phyloP scores from a whole-genome alignment of 345 rosid genomes.

The Draba incana region DNA sequence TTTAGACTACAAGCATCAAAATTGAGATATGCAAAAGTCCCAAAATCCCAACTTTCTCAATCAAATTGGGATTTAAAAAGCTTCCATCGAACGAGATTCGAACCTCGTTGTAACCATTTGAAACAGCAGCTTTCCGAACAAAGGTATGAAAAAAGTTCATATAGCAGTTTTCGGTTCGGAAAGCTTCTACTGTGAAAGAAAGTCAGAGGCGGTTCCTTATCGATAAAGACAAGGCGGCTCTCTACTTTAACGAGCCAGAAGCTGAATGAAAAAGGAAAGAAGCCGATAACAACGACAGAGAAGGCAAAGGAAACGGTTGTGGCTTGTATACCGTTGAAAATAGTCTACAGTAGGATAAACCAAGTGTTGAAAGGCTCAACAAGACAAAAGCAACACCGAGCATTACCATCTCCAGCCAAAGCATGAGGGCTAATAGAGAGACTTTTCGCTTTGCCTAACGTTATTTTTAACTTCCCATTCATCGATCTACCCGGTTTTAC shows the following conservation, averaged over 20 bases:
- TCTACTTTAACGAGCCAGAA: constrained; percentile 77
- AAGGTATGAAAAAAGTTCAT: too few species aligned
- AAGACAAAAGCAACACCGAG: constrained; percentile 43
- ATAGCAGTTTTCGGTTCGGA: too few species aligned
- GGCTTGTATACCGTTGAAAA: constrained; percentile 81
- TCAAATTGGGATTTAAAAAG: too few species aligned
- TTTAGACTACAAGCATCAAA: too few species aligned
- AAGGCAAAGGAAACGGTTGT: constrained; percentile 68
- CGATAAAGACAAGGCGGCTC: constrained; percentile 75
- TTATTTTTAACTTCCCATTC: background rate
- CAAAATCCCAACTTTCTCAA: too few species aligned
- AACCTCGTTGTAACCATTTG: too few species aligned
- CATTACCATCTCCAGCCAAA: constrained; percentile 39
- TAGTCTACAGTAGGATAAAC: constrained; percentile 90
- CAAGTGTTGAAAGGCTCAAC: constrained; percentile 83
- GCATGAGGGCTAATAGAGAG: constrained; percentile 31
- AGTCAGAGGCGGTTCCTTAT: too few species aligned
- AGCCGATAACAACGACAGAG: constrained; percentile 50
- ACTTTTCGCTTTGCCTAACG: constrained; percentile 2
- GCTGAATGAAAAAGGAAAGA: constrained; percentile 44
- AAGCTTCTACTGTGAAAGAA: too few species aligned
- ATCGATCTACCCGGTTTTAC: background rate
- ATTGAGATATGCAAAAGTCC: too few species aligned
- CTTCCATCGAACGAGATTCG: too few species aligned
- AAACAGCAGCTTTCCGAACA: too few species aligned